Evolutionary conservation across 78 protist species (phyloP), one percentile per base, ranked within the genome.

Genomic region (Ministeria vibrans): DNA sequence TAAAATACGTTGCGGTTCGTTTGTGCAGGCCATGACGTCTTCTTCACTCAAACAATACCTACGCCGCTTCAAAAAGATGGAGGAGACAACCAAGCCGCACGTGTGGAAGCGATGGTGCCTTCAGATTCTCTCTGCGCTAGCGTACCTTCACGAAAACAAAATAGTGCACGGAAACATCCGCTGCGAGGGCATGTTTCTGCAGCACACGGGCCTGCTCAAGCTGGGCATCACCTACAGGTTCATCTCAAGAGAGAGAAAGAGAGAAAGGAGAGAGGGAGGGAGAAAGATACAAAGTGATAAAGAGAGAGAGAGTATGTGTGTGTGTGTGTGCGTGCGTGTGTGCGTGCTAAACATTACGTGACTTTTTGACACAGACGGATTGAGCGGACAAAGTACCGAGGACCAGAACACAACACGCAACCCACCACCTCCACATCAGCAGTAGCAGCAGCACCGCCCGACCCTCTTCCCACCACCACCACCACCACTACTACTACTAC

Each of bases 161-260:
- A 83, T 95, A 55, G 88, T 92, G 46, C 98, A 92, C 86, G 86
- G 98, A 4, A 95, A 95, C 64, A 68, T 95, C 59, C 91, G 92
- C 68, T 91, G 93, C 72, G 95, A 91, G 78, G 89, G 90, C 84
- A 88, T 95, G 34, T 95, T 95, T 71, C 74, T 95, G 70, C 88
- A 92, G 76, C 76, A 70, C 76, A 70, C 38, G 18, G 76, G 76
- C 71, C 71, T 63, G 15, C 9, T 32, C 71, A 63, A 63, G 71
- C 36, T 59, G 55, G 28, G 55, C 55, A 7, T 46, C 28, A 18
- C 28, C 55, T 7, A 18, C 13, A 18, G 55, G 55, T 46, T n/a
- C n/a, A n/a, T n/a, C n/a, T n/a, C n/a, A n/a, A n/a, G n/a, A n/a
- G n/a, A n/a, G n/a, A n/a, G n/a, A n/a, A n/a, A n/a, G n/a, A n/a